Percentiles rank a stretch among this genome's conserved stretches.
Evolutionary conservation across 768 basidiomycete species (phyloP).

Genomic region (Candolleomyces eurysporus): DNA sequence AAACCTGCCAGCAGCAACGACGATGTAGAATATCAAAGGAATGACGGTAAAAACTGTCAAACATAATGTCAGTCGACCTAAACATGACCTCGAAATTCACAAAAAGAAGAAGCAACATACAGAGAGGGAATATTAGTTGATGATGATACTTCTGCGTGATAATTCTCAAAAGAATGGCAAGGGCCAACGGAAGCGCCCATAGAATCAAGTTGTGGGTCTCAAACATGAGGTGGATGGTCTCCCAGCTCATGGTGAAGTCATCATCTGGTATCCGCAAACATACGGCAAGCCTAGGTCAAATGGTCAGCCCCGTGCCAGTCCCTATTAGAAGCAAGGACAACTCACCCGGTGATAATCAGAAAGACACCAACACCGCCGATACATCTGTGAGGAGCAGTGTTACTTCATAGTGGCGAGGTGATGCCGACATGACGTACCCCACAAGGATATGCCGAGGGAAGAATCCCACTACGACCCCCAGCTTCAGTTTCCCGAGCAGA

Average conservation of each 20-base stretch:
- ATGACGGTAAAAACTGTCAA: conserved; percentile 73
- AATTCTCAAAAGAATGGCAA: conserved; percentile 75
- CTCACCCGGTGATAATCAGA: conserved; percentile 83
- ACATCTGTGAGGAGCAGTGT: conserved; percentile 41
- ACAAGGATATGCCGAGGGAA: conserved; percentile 96
- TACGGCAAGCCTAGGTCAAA: conserved; percentile 65
- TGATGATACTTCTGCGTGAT: conserved; percentile 81
- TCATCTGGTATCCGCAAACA: conserved; percentile 80
- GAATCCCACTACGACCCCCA: conserved; percentile 89
- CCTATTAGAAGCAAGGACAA: background rate
- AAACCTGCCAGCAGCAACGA: conserved; percentile 62
- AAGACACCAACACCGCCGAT: conserved; percentile 98
- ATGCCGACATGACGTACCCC: conserved; percentile 49
- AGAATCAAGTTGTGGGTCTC: conserved; percentile 60
- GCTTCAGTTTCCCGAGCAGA: conserved; percentile 76
- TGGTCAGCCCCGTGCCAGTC: background rate
- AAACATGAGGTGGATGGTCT: conserved; percentile 67
- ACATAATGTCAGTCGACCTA: background rate
- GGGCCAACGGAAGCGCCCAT: conserved; percentile 75
- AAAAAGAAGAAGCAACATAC: conserved; percentile 41
- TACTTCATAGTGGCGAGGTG: background rate
- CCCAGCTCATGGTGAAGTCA: conserved; percentile 65
- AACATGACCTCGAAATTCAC: background rate
- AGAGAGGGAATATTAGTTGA: conserved; percentile 90
- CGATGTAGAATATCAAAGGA: conserved; percentile 79